Conservation (phyloP, 2,329 filamentous ascomycete species). For the Monosporascus sp. region DNA sequence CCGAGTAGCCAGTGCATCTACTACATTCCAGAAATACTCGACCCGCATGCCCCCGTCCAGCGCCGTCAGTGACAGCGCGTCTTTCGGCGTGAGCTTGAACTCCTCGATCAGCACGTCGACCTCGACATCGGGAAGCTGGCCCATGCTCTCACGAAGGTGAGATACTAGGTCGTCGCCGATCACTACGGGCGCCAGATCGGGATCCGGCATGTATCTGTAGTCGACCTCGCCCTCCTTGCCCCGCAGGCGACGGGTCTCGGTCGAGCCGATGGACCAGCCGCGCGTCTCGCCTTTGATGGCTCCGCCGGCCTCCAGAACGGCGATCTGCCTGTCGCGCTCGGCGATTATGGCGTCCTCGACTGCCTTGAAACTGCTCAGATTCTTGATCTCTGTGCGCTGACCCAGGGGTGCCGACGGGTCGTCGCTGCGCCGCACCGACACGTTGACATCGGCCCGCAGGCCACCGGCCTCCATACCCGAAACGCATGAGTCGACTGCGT, state of each 20-base stretch:
- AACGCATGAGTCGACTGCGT: constrained; percentile 76
- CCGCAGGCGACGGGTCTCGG: constrained; percentile 73
- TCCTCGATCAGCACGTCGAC: constrained; percentile 54
- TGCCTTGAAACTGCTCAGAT: constrained; percentile 88
- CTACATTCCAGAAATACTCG: constrained; percentile 73
- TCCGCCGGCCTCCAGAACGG: constrained; percentile 69
- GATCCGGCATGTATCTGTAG: constrained; percentile 97
- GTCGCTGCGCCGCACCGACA: constrained; percentile 68
- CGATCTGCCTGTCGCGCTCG: constrained; percentile 84
- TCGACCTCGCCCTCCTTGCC: constrained; percentile 97
- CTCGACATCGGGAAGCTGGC: constrained; percentile 66
- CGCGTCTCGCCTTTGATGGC: constrained; percentile 79
- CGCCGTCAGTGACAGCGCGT: constrained; percentile 73
- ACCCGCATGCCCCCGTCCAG: constrained; percentile 74
- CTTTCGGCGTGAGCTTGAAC: constrained; percentile 71
- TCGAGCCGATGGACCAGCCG: constrained; percentile 83
- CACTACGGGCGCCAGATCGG: constrained; percentile 76
- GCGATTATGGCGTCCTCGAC: constrained; percentile 92
- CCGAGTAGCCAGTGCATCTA: constrained; percentile 36
- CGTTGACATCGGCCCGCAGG: constrained; percentile 88
- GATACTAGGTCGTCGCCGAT: constrained; percentile 66
- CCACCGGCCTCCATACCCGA: constrained; percentile 92
- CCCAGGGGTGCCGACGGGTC: constrained; percentile 51
- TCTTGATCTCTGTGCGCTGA: constrained; percentile 94
- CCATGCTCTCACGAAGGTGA: constrained; percentile 58